These are phyloP conservation scores for Anthracocystis walkeri DNA, from an alignment of 1,284 basidiomycete genomes.

Conservation along the genomic window DNA sequence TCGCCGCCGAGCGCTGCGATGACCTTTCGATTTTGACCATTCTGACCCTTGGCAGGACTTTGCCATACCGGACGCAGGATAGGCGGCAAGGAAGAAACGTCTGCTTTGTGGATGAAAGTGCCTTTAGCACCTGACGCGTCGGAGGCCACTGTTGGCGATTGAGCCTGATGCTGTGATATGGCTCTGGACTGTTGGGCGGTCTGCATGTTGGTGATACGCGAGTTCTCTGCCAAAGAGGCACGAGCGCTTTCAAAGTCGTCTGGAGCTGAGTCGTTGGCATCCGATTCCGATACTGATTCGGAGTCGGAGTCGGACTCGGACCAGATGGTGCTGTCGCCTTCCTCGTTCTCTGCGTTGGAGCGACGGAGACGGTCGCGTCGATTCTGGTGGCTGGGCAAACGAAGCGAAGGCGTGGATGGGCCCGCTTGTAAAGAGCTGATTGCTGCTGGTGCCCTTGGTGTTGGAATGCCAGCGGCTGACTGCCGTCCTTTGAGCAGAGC, in stretches of 20 bases:
- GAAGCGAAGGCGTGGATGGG: constrained; percentile 42
- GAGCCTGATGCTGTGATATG: constrained; percentile 14
- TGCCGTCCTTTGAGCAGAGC: constrained; percentile 32
- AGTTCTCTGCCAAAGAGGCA: constrained; percentile 39
- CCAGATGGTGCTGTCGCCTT: constrained; percentile 44
- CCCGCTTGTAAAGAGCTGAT: constrained; percentile 25
- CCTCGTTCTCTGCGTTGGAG: constrained; percentile 29
- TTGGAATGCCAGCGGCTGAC: constrained; percentile 17
- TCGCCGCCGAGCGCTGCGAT: constrained; percentile 59
- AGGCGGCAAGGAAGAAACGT: constrained; percentile 61
- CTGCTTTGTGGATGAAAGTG: constrained; percentile 64
- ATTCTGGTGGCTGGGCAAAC: constrained; percentile 40
- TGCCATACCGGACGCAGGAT: constrained; percentile 63
- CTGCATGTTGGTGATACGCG: constrained; percentile 42
- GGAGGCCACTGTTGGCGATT: constrained; percentile 24
- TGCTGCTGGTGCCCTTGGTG: constrained; percentile 2
- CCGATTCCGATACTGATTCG: constrained; percentile 19
- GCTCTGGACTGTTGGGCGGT: constrained; percentile 23
- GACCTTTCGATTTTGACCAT: constrained; percentile 23
- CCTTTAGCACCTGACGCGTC: constrained; percentile 37
- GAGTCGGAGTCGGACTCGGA: constrained; percentile 39
- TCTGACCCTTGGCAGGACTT: constrained; percentile 43
- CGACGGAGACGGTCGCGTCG: constrained; percentile 14
- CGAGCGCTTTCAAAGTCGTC: constrained; percentile 50
- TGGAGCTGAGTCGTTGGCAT: constrained; percentile 24